Conservation (phyloP, 495 filamentous ascomycete genomes). For the Hypoxylon subgilvum region DNA sequence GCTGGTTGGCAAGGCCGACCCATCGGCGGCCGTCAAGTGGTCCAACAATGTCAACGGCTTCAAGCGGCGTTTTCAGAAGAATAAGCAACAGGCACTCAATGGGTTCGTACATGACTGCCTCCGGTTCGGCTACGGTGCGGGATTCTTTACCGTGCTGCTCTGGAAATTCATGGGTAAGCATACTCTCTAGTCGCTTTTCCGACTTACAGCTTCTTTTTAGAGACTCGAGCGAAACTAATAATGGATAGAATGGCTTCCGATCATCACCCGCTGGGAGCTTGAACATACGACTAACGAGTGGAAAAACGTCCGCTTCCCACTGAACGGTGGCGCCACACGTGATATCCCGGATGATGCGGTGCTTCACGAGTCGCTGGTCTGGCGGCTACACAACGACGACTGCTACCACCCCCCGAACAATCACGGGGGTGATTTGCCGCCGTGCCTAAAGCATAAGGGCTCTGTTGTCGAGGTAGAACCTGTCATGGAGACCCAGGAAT, state of each 20-base stretch:
- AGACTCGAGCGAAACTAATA: constrained; percentile 7
- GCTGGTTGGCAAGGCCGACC: constrained; percentile 28
- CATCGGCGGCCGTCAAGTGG: constrained; percentile 33
- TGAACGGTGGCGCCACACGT: constrained; percentile 67
- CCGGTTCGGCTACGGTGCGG: constrained; percentile 32
- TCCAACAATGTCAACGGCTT: constrained; percentile 28
- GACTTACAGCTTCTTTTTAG: neutral
- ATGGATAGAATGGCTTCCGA: constrained; percentile 43
- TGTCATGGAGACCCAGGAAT: neutral
- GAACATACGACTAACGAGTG: constrained; percentile 43
- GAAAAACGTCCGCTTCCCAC: constrained; percentile 48
- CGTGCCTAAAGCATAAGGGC: constrained; percentile 34
- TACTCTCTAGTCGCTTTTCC: neutral
- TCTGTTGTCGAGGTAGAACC: constrained; percentile 9
- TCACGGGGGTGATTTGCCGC: constrained; percentile 21
- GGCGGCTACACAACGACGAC: constrained; percentile 63
- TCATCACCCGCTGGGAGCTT: constrained; percentile 46
- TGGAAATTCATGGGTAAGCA: constrained; percentile 45
- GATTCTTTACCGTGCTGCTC: constrained; percentile 31
- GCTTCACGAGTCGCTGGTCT: constrained; percentile 68
- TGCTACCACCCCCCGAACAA: constrained; percentile 69
- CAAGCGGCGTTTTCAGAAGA: constrained; percentile 27
- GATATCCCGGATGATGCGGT: constrained; percentile 70
- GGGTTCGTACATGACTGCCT: constrained; percentile 41
- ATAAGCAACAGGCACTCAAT: constrained; percentile 30